phyloP scores from a whole-genome alignment of 1,284 basidiomycete species.

The Thecaphora frezii region DNA sequence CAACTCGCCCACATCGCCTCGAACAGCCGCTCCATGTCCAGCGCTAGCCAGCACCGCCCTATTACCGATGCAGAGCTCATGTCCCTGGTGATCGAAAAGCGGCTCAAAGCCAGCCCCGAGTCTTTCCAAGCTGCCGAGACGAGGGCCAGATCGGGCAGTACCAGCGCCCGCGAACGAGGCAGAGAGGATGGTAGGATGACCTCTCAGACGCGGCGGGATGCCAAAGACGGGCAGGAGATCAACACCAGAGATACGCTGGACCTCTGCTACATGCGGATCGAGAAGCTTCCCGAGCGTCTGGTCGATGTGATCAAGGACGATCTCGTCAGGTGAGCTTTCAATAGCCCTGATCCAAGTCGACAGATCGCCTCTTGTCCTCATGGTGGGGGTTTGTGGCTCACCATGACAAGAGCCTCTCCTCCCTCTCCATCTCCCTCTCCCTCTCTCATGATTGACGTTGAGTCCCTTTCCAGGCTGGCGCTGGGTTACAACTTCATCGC shows the following conservation, averaged over 20 bases:
- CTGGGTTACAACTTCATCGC: slow-evolving; percentile 81
- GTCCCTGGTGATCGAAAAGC: slow-evolving; percentile 34
- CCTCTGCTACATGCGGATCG: slow-evolving; percentile 41
- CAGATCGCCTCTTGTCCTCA: not conserved
- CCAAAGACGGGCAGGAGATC: slow-evolving; percentile 9
- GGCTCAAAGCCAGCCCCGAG: slow-evolving; percentile 6
- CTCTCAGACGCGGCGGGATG: not conserved
- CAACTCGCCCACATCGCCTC: not conserved
- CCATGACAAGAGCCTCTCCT: too few species aligned
- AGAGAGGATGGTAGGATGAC: not conserved
- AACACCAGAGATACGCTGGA: slow-evolving; percentile 43
- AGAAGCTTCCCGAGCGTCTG: slow-evolving; percentile 31
- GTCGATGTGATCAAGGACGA: slow-evolving; percentile 39
- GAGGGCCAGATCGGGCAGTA: not conserved
- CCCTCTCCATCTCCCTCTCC: not conserved
- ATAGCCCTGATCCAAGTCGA: not conserved
- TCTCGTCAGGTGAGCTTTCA: slow-evolving; percentile 23
- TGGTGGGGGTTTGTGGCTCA: too few species aligned
- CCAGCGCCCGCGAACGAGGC: not conserved
- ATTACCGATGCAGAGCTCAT: slow-evolving; percentile 38
- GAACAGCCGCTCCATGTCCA: not conserved
- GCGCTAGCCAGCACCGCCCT: slow-evolving; percentile 4
- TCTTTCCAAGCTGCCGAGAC: not conserved
- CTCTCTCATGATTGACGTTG: too few species aligned
- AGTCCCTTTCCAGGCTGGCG: slow-evolving; percentile 68